Conservation (phyloP, 768 basidiomycete species). For the Rubroboletus satanas region DNA sequence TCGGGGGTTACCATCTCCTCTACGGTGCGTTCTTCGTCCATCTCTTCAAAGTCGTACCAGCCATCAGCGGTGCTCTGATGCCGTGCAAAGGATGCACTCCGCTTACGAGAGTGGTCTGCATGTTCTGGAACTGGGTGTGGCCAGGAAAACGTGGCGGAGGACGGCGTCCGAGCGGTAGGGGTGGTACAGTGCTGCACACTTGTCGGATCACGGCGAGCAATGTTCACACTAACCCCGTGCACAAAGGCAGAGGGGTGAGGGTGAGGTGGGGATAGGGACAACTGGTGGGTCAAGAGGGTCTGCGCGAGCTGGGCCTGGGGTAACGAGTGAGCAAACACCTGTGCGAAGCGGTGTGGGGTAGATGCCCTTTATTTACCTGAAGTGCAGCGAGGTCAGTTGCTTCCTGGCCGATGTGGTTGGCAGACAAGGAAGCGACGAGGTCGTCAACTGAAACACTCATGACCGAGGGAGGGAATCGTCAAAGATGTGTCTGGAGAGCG, state of each 20-base stretch:
- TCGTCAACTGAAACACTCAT: conserved; percentile 51
- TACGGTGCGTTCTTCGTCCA: conserved; percentile 44
- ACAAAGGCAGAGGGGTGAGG: conserved; percentile 17
- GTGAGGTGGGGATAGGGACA: conserved; percentile 20
- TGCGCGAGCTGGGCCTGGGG: conserved; percentile 45
- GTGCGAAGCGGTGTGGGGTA: conserved; percentile 15
- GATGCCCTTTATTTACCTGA: conserved; percentile 34
- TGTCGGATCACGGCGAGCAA: conserved; percentile 30
- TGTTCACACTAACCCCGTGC: conserved; percentile 19
- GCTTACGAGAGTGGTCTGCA: conserved; percentile 23
- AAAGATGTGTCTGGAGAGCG: neutral
- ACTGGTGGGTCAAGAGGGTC: conserved; percentile 36
- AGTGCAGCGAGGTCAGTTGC: conserved; percentile 47
- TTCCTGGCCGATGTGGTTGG: conserved; percentile 51
- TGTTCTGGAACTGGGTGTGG: conserved; percentile 23
- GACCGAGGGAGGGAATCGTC: conserved; percentile 1
- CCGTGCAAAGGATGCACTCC: conserved; percentile 27
- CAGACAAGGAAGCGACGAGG: conserved; percentile 45
- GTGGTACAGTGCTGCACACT: conserved; percentile 39
- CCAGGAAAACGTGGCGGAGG: conserved; percentile 29
- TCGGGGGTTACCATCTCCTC: conserved; percentile 42
- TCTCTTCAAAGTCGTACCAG: conserved; percentile 35
- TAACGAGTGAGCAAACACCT: conserved; percentile 13
- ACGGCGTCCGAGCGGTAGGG: conserved; percentile 36
- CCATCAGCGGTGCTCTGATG: conserved; percentile 25